These are phyloP conservation scores for Cladosporium colombiae DNA, from an alignment of 2,329 filamentous ascomycete genomes.

Conservation along the genomic window DNA sequence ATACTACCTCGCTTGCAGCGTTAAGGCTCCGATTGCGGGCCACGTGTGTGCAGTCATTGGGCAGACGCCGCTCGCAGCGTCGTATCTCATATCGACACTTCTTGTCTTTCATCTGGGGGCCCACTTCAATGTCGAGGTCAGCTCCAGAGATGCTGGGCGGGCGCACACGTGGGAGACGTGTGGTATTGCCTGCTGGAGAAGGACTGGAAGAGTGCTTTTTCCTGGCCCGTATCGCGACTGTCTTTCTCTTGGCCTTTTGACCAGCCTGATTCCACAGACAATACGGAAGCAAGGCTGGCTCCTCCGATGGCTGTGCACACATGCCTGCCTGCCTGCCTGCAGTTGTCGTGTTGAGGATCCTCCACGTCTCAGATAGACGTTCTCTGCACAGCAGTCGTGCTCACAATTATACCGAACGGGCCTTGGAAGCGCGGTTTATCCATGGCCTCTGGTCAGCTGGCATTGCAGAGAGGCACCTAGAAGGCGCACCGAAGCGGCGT, in stretches of 20 bases:
- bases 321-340: background rate
- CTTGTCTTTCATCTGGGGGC: constrained; percentile 3
- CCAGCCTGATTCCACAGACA: background rate
- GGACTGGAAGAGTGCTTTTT: background rate
- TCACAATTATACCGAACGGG: constrained; percentile 4
- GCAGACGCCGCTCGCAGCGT: background rate
- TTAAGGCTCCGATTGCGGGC: background rate
- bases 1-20: constrained; percentile 15
- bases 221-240: background rate
- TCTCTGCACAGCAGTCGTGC: background rate
- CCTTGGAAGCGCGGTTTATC: background rate
- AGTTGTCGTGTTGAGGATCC: background rate
- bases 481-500: constrained; percentile 12
- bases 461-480: background rate
- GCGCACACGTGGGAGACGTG: constrained; percentile 1
- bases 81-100: background rate
- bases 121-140: background rate
- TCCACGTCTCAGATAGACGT: constrained; percentile 2
- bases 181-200: background rate
- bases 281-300: background rate
- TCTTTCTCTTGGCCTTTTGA: constrained; percentile 1
- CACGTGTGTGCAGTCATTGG: constrained; percentile 17
- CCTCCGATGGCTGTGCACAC: background rate
- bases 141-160: background rate
- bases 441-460: constrained; percentile 11